Evolutionary conservation across 2,329 filamentous ascomycete genomes (phyloP).

Genomic region (Ustulina deusta): DNA sequence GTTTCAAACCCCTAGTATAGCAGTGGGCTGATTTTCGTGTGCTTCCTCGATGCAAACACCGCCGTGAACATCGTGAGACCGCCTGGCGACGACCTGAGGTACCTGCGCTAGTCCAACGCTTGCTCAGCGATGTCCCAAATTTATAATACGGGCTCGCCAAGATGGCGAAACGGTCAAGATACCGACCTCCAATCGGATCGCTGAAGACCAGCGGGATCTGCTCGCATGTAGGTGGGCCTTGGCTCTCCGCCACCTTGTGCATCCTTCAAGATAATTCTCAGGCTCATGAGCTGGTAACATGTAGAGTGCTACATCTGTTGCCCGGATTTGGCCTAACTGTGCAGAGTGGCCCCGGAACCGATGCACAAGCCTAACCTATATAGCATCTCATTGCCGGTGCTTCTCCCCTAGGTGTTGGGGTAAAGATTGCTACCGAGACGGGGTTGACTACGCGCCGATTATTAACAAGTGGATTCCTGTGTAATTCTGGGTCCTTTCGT

Average conservation of each 20-base stretch:
- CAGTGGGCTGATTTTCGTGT: constrained; percentile 15
- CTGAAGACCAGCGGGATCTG: constrained; percentile 30
- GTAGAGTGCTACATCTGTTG: background rate
- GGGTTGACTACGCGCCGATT: constrained; percentile 19
- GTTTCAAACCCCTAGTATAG: constrained; percentile 16
- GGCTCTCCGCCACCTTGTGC: constrained; percentile 10
- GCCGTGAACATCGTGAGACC: constrained; percentile 22
- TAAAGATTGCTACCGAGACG: constrained; percentile 11
- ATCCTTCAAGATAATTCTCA: constrained; percentile 15
- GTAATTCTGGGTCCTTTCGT: background rate
- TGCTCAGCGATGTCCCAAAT: background rate
- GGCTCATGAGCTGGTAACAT: constrained; percentile 3
- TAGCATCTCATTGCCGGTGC: constrained; percentile 22
- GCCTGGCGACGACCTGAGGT: background rate
- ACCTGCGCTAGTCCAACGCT: background rate
- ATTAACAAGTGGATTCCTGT: constrained; percentile 32
- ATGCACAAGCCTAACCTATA: constrained; percentile 5
- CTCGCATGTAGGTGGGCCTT: constrained; percentile 18
- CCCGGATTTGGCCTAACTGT: constrained; percentile 11
- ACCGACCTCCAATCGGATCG: constrained; percentile 23
- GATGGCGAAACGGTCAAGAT: background rate
- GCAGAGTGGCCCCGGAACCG: constrained; percentile 21
- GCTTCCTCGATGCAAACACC: constrained; percentile 14
- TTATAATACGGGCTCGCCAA: constrained; percentile 8
- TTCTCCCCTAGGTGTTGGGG: background rate